Conservation (phyloP, 495 filamentous ascomycete genomes). For the Tuber magnatum region DNA sequence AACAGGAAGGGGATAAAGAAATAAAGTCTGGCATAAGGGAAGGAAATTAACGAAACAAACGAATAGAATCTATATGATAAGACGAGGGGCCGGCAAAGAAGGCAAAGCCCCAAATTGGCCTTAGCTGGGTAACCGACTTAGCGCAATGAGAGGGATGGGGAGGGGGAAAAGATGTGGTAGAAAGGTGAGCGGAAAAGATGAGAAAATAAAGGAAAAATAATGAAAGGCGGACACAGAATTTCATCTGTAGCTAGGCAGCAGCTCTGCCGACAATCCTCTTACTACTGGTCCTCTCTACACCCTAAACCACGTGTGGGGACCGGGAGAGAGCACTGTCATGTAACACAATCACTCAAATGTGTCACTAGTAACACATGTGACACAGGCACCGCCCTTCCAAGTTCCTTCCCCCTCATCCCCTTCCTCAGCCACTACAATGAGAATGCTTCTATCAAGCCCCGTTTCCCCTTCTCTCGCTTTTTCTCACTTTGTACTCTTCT, state of each 20-base stretch:
- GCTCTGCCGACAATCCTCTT: not conserved
- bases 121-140: not conserved
- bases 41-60: not conserved
- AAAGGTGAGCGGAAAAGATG: not conserved
- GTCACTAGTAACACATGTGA: too few relatives aligned
- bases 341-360: not conserved
- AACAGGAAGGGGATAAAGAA: not conserved
- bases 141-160: not conserved
- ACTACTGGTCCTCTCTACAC: not conserved
- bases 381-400: not conserved
- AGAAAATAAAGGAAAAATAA: not conserved
- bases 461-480: not conserved
- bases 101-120: not conserved
- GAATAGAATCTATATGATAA: not conserved
- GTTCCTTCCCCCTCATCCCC: not conserved
- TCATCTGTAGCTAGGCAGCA: conserved; percentile 1
- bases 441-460: not conserved
- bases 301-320: not conserved
- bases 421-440: not conserved
- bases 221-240: not conserved
- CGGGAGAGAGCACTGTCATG: not conserved
- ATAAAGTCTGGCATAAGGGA: not conserved
- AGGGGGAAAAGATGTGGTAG: not conserved
- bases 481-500: conserved; percentile 4
- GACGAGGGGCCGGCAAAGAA: not conserved